Evolutionary conservation across 192 early-diverging fungal species (phyloP), one percentile per base, ranked within the genome.

Genomic region (Endogone sp.): DNA sequence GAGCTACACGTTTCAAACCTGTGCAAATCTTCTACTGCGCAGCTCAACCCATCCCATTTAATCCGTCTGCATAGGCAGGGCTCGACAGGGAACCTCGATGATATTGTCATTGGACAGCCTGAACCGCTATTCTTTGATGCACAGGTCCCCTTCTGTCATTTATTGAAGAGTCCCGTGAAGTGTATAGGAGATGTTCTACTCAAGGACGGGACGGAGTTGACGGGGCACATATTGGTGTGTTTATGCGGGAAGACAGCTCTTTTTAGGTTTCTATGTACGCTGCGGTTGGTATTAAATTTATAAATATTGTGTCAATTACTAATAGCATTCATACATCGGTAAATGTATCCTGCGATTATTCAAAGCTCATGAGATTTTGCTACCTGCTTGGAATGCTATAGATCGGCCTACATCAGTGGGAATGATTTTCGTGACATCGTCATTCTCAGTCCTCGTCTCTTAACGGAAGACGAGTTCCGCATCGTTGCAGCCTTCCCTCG

Each of bases 381-480:
- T n/a, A n/a, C n/a, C n/a, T n/a, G n/a, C n/a, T n/a, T n/a, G n/a
- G 37, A 20, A 57, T 13, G 66, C n/a, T n/a, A n/a, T n/a, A 75
- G 81, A 54, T 63, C 81, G 20, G 75, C 80, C 0, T 66, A 79
- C 29, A 75, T 84, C 55, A 60, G 62, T 20, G 66, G 44, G 2
- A 56, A 79, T 27, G 83, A 84, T 25, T 26, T 84, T n/a, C 81
- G 78, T 22, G 79, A 81, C 25, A 82, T 84, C 58, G 78, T 84
- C 23, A 70, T 84, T 20, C 44, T 84, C 44, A 76, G 77, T 28
- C 23, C 55, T 24, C 70, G 68, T 6, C 70, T 71, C 23, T 81
- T 81, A 11, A 75, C 61, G 8, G 16, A 44, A 0, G 77, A 75
- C 30, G 81, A 77, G 2, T 82, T 79, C 74, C 69, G 77, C 31